phyloP scores from a whole-genome alignment of 164 flowering plant genomes.

The Protea cynaroides region DNA sequence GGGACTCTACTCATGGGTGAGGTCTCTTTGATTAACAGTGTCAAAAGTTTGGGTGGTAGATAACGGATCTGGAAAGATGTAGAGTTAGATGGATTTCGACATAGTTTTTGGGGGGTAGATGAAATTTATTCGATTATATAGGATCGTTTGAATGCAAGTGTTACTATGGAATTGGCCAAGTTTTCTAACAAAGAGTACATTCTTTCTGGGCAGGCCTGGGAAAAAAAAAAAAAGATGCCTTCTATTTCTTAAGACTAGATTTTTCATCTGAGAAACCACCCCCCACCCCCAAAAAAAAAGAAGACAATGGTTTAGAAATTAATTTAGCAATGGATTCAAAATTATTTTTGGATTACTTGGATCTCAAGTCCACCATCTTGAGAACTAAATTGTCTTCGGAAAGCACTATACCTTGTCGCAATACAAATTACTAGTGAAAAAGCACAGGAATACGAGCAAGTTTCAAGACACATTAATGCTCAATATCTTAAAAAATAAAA shows the following conservation, averaged over 20 bases:
- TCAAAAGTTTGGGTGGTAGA: too few species aligned
- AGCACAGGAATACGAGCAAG: conserved; percentile 75
- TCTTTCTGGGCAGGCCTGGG: too few species aligned
- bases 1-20: too few species aligned
- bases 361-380: conserved; percentile 80
- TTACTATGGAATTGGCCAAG: not conserved
- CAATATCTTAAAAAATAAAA: too few species aligned
- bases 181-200: too few species aligned
- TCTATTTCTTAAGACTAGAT: not conserved
- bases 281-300: too few species aligned
- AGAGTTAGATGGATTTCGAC: too few species aligned
- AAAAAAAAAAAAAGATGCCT: not conserved
- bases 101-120: too few species aligned
- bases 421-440: conserved; percentile 88
- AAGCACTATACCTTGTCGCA: conserved; percentile 95
- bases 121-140: too few species aligned
- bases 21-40: too few species aligned
- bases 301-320: too few species aligned
- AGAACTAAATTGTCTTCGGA: conserved; percentile 96
- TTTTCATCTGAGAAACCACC: not conserved
- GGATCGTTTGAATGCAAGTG: not conserved
- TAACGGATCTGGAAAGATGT: too few species aligned
- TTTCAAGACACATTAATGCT: conserved; percentile 91
- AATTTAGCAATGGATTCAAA: not conserved
- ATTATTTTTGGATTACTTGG: conserved; percentile 42